Conservation (phyloP, 805 yeast species). For the Candida andamanensis region DNA sequence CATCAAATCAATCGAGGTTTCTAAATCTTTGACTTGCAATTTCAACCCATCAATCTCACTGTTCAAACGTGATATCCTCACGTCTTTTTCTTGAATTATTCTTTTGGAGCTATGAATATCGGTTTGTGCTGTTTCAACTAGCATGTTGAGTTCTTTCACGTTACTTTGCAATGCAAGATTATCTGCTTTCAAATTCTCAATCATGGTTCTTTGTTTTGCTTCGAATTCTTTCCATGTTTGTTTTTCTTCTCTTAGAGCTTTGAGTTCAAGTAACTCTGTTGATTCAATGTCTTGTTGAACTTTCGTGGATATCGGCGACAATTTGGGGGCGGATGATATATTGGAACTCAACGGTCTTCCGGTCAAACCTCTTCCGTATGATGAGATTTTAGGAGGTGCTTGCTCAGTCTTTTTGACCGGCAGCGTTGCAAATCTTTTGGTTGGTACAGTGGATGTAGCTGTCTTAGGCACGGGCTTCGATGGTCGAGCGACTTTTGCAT, state of each 20-base stretch:
- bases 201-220: constrained; percentile 14
- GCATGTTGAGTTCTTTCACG: constrained; percentile 16
- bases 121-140: constrained; percentile 35
- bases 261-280: constrained; percentile 43
- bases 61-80: constrained; percentile 55
- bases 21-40: constrained; percentile 48
- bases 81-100: constrained; percentile 62
- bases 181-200: constrained; percentile 20
- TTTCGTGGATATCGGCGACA: constrained; percentile 1
- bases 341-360: constrained; percentile 31
- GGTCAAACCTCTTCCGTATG: constrained; percentile 35
- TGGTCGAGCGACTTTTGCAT: constrained; percentile 3
- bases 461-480: constrained; percentile 1
- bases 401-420: constrained; percentile 50
- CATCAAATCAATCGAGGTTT: constrained; percentile 36
- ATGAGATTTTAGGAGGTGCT: constrained; percentile 21
- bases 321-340: constrained; percentile 9
- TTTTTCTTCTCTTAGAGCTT: constrained; percentile 50
- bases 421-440: constrained; percentile 67
- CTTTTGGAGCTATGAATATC: constrained; percentile 33
- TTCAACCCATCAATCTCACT: constrained; percentile 59
- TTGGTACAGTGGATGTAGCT: constrained; percentile 40
- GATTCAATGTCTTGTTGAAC: constrained; percentile 8
- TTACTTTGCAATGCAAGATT: constrained; percentile 21
- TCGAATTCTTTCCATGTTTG: constrained; percentile 32